Conservation (phyloP, 495 filamentous ascomycete species). For the Daldinia loculata region DNA sequence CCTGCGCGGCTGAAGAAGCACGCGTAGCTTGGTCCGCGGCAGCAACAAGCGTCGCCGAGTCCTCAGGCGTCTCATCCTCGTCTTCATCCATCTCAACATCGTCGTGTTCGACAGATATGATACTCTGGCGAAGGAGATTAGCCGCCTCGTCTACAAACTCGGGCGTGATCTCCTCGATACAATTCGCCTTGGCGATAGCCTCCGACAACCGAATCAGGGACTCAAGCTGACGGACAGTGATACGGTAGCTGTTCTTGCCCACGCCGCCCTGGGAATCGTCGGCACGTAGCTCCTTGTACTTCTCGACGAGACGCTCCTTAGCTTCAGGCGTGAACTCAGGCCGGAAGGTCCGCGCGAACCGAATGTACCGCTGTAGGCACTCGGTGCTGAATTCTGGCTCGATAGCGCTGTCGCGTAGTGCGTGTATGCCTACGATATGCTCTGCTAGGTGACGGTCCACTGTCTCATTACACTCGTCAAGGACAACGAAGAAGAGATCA, state of each 20-base stretch:
- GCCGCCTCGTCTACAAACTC: constrained; percentile 91
- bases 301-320: constrained; percentile 82
- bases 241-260: constrained; percentile 91
- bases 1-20: neutral
- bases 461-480: constrained; percentile 93
- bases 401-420: constrained; percentile 87
- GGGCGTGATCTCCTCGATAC: constrained; percentile 87
- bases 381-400: constrained; percentile 94
- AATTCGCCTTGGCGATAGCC: constrained; percentile 96
- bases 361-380: constrained; percentile 96
- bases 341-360: constrained; percentile 93
- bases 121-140: constrained; percentile 87
- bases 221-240: constrained; percentile 96
- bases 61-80: constrained; percentile 57
- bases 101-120: constrained; percentile 97
- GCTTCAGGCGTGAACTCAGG: constrained; percentile 92
- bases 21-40: constrained; percentile 57
- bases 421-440: constrained; percentile 96
- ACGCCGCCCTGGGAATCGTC: constrained; percentile 96
- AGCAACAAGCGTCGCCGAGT: constrained; percentile 46
- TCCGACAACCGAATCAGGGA: constrained; percentile 93
- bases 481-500: constrained; percentile 97
- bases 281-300: constrained; percentile 94
- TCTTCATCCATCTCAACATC: constrained; percentile 96
- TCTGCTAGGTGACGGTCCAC: constrained; percentile 90